Base-by-base conservation (phyloP, 257 asterid species). In the Orobanche coerulescens region DNA sequence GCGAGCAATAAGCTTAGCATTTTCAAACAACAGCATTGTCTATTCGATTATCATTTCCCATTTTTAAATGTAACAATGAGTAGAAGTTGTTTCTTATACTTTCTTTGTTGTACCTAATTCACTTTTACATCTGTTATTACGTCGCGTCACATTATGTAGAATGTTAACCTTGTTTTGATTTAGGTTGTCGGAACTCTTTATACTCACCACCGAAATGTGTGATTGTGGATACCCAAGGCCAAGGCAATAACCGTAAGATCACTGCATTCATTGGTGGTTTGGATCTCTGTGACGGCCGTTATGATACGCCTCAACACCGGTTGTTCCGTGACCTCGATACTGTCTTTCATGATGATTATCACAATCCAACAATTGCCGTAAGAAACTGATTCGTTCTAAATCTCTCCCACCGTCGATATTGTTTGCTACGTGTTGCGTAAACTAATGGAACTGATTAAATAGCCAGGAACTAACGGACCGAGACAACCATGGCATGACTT, bases 401-500 rank as follows among this genome's bases (percentile, higher is more conserved):
- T 19, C 30, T 62, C 20, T 48, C 25, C 13, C 14, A n/a, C 2
- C 25, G 7, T 39, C 7, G 8, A 13, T 13, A 28, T 40, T 65
- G 6, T 36, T n/a, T 6, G 13, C 13, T 36, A 1, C 42, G 42
- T 36, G 13, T 36, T 10, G 10, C 5, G 20, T 48, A 22, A 28
- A 4, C 7, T 6, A 51, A 51, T 19, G 33, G 58, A 23, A 13
- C 12, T 14, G 23, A 44, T 48, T 20, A 13, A 28, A n/a, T 44
- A 77, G 83, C 61, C 72, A 50, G 83, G 86, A 70, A 70, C 74
- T 1, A 81, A 72, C 65, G 78, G 72, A 2, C 90, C 90, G 0
- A 73, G 90, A 62, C 81, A 82, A 46, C 84, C 90, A n/a, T 82
- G 90, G 90, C 90, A 82, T 34, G 90, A 82, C 23, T 54, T 82